phyloP scores from a whole-genome alignment of 257 asterid genomes.

The Solanum bukasovii region DNA sequence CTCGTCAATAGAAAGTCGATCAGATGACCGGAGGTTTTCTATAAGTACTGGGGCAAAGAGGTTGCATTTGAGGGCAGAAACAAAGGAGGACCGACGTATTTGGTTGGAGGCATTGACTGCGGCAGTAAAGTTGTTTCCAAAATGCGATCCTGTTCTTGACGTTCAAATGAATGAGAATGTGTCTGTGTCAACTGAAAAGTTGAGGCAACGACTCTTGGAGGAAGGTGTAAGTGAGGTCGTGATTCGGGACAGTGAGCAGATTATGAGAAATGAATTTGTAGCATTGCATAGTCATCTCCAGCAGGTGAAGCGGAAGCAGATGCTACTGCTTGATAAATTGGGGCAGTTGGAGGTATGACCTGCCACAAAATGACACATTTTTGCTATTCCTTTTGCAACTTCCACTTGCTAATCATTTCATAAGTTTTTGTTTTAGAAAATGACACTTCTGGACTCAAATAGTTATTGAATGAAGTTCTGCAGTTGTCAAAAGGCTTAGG shows the following conservation, averaged over 20 bases:
- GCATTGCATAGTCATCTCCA: conserved; percentile 4
- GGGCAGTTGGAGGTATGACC: conserved; percentile 20
- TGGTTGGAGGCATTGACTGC: conserved; percentile 18
- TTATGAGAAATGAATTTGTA: conserved; percentile 13
- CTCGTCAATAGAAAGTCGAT: conserved; percentile 12
- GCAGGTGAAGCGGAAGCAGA: conserved; percentile 13
- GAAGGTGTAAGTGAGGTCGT: conserved; percentile 19
- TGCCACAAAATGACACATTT: not conserved
- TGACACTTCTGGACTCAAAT: not conserved
- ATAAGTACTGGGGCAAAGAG: conserved; percentile 12
- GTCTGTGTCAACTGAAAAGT: conserved; percentile 12
- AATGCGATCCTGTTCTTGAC: conserved; percentile 4
- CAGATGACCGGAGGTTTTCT: conserved; percentile 21
- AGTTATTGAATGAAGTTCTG: not conserved
- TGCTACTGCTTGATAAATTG: conserved; percentile 7
- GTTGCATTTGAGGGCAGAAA: conserved; percentile 19
- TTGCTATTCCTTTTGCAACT: not conserved
- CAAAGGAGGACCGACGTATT: conserved; percentile 4
- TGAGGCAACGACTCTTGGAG: conserved; percentile 14
- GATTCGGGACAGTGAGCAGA: conserved; percentile 14
- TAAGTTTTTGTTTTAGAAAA: not conserved
- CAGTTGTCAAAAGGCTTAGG: not conserved
- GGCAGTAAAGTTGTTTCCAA: conserved; percentile 8
- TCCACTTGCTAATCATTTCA: not conserved
- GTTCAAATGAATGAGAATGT: conserved; percentile 1